A percentile compares a stretch with the other conserved stretches of the same genome.
Evolutionary conservation across 176 grass and related monocot genomes (phyloP).

Genomic region (Musa itinerans): DNA sequence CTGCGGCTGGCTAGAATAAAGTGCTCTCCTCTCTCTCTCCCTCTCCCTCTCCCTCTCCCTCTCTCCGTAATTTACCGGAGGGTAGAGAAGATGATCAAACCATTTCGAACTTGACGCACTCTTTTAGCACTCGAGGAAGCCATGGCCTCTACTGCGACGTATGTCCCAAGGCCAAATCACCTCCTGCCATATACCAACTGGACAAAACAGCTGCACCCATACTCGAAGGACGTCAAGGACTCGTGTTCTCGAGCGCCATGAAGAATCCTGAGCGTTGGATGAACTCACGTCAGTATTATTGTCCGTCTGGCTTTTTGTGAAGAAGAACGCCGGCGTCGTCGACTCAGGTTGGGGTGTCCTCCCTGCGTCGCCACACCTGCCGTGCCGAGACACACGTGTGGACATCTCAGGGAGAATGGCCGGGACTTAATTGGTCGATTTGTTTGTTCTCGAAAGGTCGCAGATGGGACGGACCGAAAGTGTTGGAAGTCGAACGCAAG

Average conservation of each 20-base stretch:
- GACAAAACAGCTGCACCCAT: not conserved
- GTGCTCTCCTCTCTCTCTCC: not conserved
- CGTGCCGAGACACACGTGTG: no score
- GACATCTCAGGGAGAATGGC: no score
- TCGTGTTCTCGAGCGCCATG: not conserved
- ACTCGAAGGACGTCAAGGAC: no score
- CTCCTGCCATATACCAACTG: not conserved
- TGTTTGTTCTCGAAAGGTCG: no score
- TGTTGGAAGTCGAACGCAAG: no score
- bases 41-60: no score
- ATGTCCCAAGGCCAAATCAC: not conserved
- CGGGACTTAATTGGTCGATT: no score
- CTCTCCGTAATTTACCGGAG: not conserved
- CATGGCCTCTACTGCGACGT: not conserved
- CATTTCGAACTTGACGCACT: not conserved
- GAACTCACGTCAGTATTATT: not conserved
- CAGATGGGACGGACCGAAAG: not conserved
- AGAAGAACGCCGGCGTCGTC: no score
- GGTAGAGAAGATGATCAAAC: not conserved
- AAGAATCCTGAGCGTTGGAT: not conserved
- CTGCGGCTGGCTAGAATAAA: slow-evolving; percentile 9
- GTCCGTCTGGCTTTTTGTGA: not conserved
- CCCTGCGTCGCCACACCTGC: no score
- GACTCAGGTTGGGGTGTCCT: not conserved
- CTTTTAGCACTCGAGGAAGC: not conserved